Conservation (phyloP, 1,139 yeast genomes). For the Zygoascus meyerae region DNA sequence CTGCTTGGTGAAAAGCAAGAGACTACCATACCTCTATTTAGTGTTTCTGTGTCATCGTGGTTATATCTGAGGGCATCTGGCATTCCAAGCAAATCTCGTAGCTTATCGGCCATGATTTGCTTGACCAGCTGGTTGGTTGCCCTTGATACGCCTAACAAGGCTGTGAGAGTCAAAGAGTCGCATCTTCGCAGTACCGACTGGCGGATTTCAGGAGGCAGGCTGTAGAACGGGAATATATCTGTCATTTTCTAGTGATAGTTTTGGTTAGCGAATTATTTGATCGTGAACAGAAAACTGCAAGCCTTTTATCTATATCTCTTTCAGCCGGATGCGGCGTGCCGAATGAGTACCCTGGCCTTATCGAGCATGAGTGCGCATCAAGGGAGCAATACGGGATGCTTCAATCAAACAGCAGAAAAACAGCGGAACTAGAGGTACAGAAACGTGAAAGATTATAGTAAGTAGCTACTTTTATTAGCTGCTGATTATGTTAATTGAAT, state of each 20-base stretch:
- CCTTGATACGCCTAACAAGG: slow-evolving; percentile 14
- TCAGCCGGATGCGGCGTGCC: slow-evolving; percentile 60
- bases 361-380: too few relatives aligned
- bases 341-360: too few relatives aligned
- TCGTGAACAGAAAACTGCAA: background rate
- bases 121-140: slow-evolving; percentile 17
- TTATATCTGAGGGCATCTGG: slow-evolving; percentile 7
- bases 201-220: slow-evolving; percentile 19
- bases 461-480: too few relatives aligned
- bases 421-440: too few relatives aligned
- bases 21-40: slow-evolving; percentile 2
- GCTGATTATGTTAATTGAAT: too few relatives aligned
- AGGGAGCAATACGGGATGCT: too few relatives aligned
- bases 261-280: slow-evolving; percentile 47
- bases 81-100: slow-evolving; percentile 12
- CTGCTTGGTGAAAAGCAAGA: slow-evolving; percentile 5
- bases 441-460: too few relatives aligned
- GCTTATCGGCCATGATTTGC: slow-evolving; percentile 15
- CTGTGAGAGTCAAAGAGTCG: slow-evolving; percentile 15
- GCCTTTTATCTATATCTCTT: slow-evolving; percentile 44
- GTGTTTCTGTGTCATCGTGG: slow-evolving; percentile 1
- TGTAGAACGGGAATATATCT: slow-evolving; percentile 23
- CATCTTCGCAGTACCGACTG: slow-evolving; percentile 17
- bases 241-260: too few relatives aligned
- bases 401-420: too few relatives aligned